Evolutionary conservation across 371 early-diverging fungal species (phyloP), one percentile per base, ranked within the genome.

Genomic region (Lichtheimia corymbifera): DNA sequence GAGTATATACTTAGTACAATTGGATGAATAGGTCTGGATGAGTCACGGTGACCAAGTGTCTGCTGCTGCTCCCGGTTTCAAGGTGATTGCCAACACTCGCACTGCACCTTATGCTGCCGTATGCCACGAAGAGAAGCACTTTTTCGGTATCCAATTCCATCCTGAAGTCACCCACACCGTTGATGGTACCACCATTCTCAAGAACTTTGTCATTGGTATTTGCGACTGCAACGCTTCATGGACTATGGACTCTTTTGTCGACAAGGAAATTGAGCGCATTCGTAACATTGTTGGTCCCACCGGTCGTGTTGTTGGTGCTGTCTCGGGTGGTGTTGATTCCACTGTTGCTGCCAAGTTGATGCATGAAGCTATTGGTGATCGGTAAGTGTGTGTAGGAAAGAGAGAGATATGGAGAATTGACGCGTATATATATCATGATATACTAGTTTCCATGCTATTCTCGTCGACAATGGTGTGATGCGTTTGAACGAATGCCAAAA

Each of bases 391-490:
- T 51, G 4, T 25, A 0, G 20, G 14, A 28, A 30, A 0, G 14
- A 50, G 45, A 14, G n/a, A 20, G 18, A 25, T 27, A 9, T 60
- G 28, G 20, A 64, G 17, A 7, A 18, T 22, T 22, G 22, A 22
- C 22, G n/a, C n/a, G 17, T 43, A 27, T 5, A 2, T 6, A 35
- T 15, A 17, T 18, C 47, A 18, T n/a, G 49, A 13, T 58, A 15
- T 11, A 9, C 2, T 15, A 68, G 76, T 61, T 98, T 98, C 93
- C 97, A 98, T 67, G 98, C 96, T 35, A 90, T 98, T 54, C 79
- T 98, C 57, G 98, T 98, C 27, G 97, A 98, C 73, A 97, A 98
- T 76, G 98, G 98, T 63, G 95, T 98, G 17, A 97, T 98, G 98
- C 93, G 98, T 66, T 80, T 93, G 59, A 93, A 96, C 76, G 98